Evolutionary conservation across 2,329 filamentous ascomycete species (phyloP), one percentile per base, ranked within the genome.

Genomic region (Cladosporium sphaerospermum): DNA sequence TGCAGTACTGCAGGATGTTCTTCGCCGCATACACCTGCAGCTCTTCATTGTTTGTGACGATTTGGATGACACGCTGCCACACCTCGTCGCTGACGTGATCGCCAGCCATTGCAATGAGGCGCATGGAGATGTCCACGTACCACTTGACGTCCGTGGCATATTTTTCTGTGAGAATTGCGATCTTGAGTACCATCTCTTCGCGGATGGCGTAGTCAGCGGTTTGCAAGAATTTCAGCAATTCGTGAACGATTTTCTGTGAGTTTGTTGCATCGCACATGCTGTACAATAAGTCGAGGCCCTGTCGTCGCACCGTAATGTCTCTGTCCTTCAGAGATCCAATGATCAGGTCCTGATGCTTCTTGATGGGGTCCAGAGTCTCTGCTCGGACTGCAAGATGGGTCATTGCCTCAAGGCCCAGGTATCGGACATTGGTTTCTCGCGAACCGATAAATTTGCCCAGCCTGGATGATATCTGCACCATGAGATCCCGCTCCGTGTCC

Each of bases 231-330:
- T 92, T 89, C 50, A 99, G 74, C 47, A 99, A 83, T 73, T 99
- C 93, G 56, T 88, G 86, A 37, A 99, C 93, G 60, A 99, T 95
- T 9, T 89, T 85, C 59, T 89, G 87, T 7, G 93, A 90, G 70
- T 99, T 99, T n/a, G 85, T 85, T 33, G 88, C 82, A 71, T 99
- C 93, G 70, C 95, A 99, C 93, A 99, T 99, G 82, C 93, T 99
- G 80, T 99, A 99, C 33, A 99, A 80, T 53, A 99, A 75, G 72
- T 99, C 95, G 45, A 99, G 79, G 55, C 92, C 93, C 72, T 99
- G 97, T 62, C 93, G 83, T 56, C 95, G 85, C 43, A 99, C 93
- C 67, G 92, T 97, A 64, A 99, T 99, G 70, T 99, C 93, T 55
- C 93, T 82, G 68, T 99, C 93, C 67, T 93, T 89, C 41, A 99